A percentile compares a stretch with the other conserved stretches of the same genome.
Evolutionary conservation across 768 basidiomycete species (phyloP).

Genomic region (Porphyrellus cyaneotinctus): DNA sequence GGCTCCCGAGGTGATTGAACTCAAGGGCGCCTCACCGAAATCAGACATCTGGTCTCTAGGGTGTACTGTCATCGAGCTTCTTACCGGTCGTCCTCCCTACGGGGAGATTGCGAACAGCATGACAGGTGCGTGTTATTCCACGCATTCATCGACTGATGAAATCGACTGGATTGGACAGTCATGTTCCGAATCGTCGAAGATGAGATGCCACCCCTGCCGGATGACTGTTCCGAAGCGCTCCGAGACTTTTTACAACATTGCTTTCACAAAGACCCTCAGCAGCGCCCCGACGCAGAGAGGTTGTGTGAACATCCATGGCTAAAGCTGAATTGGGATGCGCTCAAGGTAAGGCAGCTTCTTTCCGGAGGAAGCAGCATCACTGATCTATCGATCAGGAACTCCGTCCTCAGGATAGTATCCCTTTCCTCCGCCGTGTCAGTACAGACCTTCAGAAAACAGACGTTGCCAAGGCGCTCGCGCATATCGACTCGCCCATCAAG

Average conservation of each 20-base stretch:
- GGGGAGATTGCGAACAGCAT: constrained; percentile 85
- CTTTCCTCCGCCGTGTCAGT: constrained; percentile 90
- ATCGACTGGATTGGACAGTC: constrained; percentile 43
- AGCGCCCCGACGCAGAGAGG: constrained; percentile 78
- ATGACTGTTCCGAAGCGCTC: constrained; percentile 70
- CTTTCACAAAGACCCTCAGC: constrained; percentile 82
- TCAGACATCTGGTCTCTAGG: constrained; percentile 96
- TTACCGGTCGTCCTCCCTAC: constrained; percentile 91
- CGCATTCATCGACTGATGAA: neutral
- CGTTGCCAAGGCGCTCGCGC: constrained; percentile 48
- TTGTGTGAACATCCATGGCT: constrained; percentile 94
- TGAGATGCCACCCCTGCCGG: constrained; percentile 80
- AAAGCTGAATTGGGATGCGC: constrained; percentile 70
- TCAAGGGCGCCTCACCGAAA: constrained; percentile 89
- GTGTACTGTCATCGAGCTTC: constrained; percentile 90
- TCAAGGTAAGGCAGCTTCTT: constrained; percentile 51
- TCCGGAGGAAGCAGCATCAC: neutral
- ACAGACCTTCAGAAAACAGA: constrained; percentile 77
- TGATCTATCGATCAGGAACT: constrained; percentile 49
- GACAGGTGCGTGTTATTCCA: constrained; percentile 58
- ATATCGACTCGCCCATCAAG: constrained; percentile 29
- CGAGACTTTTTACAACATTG: constrained; percentile 80
- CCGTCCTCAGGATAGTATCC: constrained; percentile 90
- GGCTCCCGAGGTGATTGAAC: constrained; percentile 96
- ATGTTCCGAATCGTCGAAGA: constrained; percentile 99